Evolutionary conservation across 1,284 basidiomycete species (phyloP).

Genomic region (Rhodotorula sp.): DNA sequence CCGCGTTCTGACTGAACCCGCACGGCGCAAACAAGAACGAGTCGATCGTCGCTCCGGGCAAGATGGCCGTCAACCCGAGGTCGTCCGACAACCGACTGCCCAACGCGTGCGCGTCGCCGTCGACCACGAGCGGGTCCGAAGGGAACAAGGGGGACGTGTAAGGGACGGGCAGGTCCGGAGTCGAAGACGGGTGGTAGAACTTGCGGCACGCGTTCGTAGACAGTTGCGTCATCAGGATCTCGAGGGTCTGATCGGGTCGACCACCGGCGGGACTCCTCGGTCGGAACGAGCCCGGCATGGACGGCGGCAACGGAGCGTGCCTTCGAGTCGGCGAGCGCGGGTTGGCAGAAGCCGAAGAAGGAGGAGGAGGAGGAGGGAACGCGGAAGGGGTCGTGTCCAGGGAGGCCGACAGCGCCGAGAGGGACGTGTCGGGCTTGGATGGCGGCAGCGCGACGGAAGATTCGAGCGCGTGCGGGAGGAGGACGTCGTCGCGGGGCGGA

Average conservation of each 20-base stretch:
- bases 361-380: constrained; percentile 8
- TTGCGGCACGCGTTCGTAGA: constrained; percentile 67
- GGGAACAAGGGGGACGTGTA: constrained; percentile 35
- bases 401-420: constrained; percentile 39
- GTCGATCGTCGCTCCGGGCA: constrained; percentile 81
- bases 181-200: constrained; percentile 66
- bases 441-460: constrained; percentile 49
- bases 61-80: constrained; percentile 80
- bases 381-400: constrained; percentile 46
- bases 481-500: constrained; percentile 54
- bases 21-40: constrained; percentile 93
- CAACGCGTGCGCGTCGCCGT: constrained; percentile 57
- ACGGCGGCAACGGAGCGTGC: constrained; percentile 31
- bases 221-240: constrained; percentile 98
- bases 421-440: constrained; percentile 43
- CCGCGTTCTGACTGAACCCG: constrained; percentile 93
- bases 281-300: constrained; percentile 40
- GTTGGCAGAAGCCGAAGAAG: no score
- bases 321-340: constrained; percentile 5
- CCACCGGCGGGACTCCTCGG: background rate
- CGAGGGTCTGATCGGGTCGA: constrained; percentile 80
- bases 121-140: constrained; percentile 38
- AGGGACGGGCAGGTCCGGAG: background rate
- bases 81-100: constrained; percentile 67
- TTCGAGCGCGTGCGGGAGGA: constrained; percentile 40